Evolutionary conservation across 2,329 filamentous ascomycete species (phyloP), one percentile per base, ranked within the genome.

Genomic region (Penicillium sp.): DNA sequence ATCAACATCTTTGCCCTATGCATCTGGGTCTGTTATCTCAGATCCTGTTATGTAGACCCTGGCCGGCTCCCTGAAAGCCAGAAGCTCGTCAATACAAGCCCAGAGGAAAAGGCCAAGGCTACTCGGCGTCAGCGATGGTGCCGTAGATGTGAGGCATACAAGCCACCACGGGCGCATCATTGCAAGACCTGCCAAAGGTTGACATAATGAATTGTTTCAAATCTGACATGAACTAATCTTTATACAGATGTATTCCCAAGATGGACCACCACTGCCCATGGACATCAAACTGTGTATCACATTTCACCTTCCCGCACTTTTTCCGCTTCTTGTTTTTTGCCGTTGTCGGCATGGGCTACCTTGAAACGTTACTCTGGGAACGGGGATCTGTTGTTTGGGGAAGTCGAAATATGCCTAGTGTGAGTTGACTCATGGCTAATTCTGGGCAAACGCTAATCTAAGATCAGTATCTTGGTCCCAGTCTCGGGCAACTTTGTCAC

Each of bases 181-280:
- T 87, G 84, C 69, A 85, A 83, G 62, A 78, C 78, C 16, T 87
- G 84, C 67, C 75, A 78, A 66, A 80, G 82, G 83, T 82, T 52
- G 49, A 69, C 39, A 38, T 10, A 3, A 7, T n/a, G 10, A 29
- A 15, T 2, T 12, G n/a, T 29, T 7, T 16, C 21, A 15, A 16
- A 26, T 34, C 16, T 7, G 39, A n/a, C 1, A 38, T 6, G 15
- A 13, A 44, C 57, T 65, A 16, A 65, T 45, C 10, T n/a, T 16
- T 12, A 13, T 24, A 15, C 45, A 83, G 81, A 70, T 85, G 83
- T 60, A 80, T 85, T 45, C 81, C 81, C 0, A 85, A 84, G 67
- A 85, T 85, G 83, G 83, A 85, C 65, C 83, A 85, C 64, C 84
- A 87, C 65, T 87, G 84, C 65, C 82, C 84, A 6, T 87, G 84